Evolutionary conservation across 805 yeast genomes (phyloP).

Genomic region (Sugiyamaella marilandica): DNA sequence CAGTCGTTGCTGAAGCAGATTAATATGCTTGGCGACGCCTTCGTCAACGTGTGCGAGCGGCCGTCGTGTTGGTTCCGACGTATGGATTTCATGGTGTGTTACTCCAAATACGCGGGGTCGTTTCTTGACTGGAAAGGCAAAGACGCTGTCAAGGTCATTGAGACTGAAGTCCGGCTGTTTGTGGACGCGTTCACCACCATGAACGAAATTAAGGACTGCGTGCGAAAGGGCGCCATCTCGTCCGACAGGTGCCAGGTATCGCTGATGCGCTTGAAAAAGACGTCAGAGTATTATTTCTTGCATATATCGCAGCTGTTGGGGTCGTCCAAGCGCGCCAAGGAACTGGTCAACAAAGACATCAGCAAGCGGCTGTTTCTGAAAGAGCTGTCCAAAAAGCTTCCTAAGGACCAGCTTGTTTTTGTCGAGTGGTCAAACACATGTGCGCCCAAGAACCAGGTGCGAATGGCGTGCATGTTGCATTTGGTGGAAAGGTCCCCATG

Average conservation of each 20-base stretch:
- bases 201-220: conserved; percentile 7
- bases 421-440: conserved; percentile 7
- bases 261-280: neutral
- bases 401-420: conserved; percentile 5
- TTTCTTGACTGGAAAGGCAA: conserved; percentile 18
- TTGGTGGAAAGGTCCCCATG: conserved; percentile 2
- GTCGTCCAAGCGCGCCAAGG: conserved; percentile 12
- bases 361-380: conserved; percentile 10
- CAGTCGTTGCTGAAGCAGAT: conserved; percentile 8
- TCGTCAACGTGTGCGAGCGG: conserved; percentile 15
- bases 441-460: conserved; percentile 5
- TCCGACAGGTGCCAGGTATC: conserved; percentile 8
- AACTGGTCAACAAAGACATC: conserved; percentile 12
- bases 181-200: conserved; percentile 6
- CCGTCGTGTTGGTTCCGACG: conserved; percentile 17
- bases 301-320: conserved; percentile 12
- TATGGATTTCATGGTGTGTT: conserved; percentile 18
- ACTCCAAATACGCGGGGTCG: conserved; percentile 13
- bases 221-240: conserved; percentile 9
- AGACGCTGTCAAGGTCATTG: conserved; percentile 15
- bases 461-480: conserved; percentile 11
- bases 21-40: conserved; percentile 14
- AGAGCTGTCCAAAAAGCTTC: conserved; percentile 7
- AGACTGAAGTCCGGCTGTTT: conserved; percentile 7
- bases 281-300: conserved; percentile 8